phyloP scores from a whole-genome alignment of 306 rosid genomes.

The Cotoneaster glaucophyllus region DNA sequence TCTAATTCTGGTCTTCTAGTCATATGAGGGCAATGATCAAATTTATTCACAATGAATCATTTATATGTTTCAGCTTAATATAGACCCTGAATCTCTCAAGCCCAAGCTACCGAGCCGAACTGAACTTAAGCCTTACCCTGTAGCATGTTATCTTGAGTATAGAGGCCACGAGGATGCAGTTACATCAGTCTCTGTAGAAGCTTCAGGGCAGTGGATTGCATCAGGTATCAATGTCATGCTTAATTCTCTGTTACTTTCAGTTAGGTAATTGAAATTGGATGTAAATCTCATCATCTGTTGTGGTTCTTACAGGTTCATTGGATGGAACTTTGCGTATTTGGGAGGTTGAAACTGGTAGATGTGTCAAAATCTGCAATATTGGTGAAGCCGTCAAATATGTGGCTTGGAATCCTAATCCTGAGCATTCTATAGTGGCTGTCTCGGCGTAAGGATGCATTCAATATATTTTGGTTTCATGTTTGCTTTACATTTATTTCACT shows the following conservation, averaged over 20 bases:
- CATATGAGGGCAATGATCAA: neutral
- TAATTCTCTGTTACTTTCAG: slow-evolving; percentile 9
- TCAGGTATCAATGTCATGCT: slow-evolving; percentile 53
- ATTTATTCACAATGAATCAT: neutral
- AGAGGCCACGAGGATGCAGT: slow-evolving; percentile 85
- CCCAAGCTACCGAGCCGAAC: slow-evolving; percentile 86
- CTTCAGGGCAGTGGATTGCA: slow-evolving; percentile 96
- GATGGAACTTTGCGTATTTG: slow-evolving; percentile 91
- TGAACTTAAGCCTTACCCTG: slow-evolving; percentile 87
- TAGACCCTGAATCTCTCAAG: slow-evolving; percentile 86
- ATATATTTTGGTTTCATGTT: neutral
- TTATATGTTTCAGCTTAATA: slow-evolving; percentile 54
- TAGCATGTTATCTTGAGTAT: slow-evolving; percentile 66
- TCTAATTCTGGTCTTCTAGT: slow-evolving; percentile 4
- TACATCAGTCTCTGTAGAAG: slow-evolving; percentile 64
- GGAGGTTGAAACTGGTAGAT: slow-evolving; percentile 92
- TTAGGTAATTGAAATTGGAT: neutral
- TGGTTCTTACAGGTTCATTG: slow-evolving; percentile 35
- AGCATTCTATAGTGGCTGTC: slow-evolving; percentile 64
- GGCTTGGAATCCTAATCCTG: slow-evolving; percentile 85
- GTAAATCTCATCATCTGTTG: slow-evolving; percentile 11
- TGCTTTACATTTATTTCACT: neutral
- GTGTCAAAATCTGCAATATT: slow-evolving; percentile 65
- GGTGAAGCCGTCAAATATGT: slow-evolving; percentile 79
- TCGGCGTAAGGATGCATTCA: slow-evolving; percentile 50